These are phyloP conservation scores for Lachnum nothofagi DNA, from an alignment of 2,329 filamentous ascomycete genomes.

Conservation along the genomic window DNA sequence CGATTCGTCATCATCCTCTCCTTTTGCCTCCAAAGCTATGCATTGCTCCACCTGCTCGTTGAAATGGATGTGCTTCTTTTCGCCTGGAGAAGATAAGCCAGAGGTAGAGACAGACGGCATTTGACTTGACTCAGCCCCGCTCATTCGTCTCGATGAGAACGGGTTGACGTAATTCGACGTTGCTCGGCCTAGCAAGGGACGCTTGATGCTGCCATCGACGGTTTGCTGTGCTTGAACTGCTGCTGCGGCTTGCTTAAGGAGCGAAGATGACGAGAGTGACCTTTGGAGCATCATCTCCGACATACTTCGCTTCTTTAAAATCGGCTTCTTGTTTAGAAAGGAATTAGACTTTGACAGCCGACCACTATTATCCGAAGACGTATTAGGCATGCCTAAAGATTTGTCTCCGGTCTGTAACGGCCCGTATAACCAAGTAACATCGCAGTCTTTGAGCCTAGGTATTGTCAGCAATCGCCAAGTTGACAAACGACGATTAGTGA, in stretches of 20 bases:
- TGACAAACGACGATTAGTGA: not conserved
- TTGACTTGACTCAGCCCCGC: conserved; percentile 54
- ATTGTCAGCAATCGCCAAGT: conserved; percentile 27
- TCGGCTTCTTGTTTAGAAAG: conserved; percentile 61
- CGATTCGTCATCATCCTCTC: conserved; percentile 64
- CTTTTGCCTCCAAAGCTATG: conserved; percentile 84
- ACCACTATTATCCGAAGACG: conserved; percentile 41
- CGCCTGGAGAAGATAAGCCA: conserved; percentile 55
- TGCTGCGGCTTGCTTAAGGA: conserved; percentile 63
- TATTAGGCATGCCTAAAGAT: conserved; percentile 44
- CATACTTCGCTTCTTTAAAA: conserved; percentile 93
- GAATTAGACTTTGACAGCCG: conserved; percentile 56
- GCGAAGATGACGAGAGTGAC: conserved; percentile 79
- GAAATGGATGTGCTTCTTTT: conserved; percentile 90
- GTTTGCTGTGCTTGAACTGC: conserved; percentile 37
- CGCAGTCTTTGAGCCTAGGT: conserved; percentile 85
- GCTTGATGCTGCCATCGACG: conserved; percentile 43
- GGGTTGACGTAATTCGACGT: conserved; percentile 65
- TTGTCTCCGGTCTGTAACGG: conserved; percentile 72
- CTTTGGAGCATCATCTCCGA: conserved; percentile 91
- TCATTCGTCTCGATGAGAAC: conserved; percentile 57
- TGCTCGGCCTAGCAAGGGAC: conserved; percentile 55
- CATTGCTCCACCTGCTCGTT: conserved; percentile 94
- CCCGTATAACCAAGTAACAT: conserved; percentile 96
- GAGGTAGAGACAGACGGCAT: conserved; percentile 67